A percentile compares a stretch with the other conserved stretches of the same genome.
Conservation (phyloP, 208 protist species). For the Wallacemonas sp. region DNA sequence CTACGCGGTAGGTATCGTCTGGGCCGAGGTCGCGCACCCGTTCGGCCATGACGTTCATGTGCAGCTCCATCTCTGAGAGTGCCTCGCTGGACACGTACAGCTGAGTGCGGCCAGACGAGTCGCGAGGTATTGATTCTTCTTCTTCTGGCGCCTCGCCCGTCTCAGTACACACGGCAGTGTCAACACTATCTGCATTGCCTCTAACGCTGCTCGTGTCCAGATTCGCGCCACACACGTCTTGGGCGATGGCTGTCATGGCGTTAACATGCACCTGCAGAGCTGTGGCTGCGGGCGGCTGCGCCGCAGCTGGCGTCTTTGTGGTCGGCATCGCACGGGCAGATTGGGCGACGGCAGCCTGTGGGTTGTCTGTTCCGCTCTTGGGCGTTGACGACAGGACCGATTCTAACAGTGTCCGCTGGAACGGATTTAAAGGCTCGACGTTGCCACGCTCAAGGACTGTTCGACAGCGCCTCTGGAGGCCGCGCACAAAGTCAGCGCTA, state of each 20-base stretch:
- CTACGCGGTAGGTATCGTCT: slow-evolving; percentile 36
- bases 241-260: not conserved
- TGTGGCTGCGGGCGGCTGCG: too few species aligned
- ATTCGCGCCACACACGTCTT: not conserved
- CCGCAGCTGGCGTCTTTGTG: not conserved
- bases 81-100: slow-evolving; percentile 14
- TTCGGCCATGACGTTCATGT: slow-evolving; percentile 46
- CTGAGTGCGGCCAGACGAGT: not conserved
- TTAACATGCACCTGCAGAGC: slow-evolving; percentile 12
- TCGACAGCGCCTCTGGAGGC: slow-evolving; percentile 23
- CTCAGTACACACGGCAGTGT: too few species aligned
- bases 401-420: slow-evolving; percentile 56
- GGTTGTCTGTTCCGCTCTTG: not conserved
- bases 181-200: too few species aligned
- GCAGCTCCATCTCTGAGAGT: slow-evolving; percentile 24
- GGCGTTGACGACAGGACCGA: slow-evolving; percentile 11
- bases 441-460: not conserved
- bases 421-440: slow-evolving; percentile 27
- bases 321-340: not conserved
- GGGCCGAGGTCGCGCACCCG: slow-evolving; percentile 55
- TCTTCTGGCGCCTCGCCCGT: not conserved
- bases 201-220: not conserved
- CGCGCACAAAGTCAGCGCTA: slow-evolving; percentile 24
- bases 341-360: not conserved
- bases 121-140: not conserved